Conservation (phyloP, 2,329 filamentous ascomycete genomes). For the Neopestalotiopsis sp. region DNA sequence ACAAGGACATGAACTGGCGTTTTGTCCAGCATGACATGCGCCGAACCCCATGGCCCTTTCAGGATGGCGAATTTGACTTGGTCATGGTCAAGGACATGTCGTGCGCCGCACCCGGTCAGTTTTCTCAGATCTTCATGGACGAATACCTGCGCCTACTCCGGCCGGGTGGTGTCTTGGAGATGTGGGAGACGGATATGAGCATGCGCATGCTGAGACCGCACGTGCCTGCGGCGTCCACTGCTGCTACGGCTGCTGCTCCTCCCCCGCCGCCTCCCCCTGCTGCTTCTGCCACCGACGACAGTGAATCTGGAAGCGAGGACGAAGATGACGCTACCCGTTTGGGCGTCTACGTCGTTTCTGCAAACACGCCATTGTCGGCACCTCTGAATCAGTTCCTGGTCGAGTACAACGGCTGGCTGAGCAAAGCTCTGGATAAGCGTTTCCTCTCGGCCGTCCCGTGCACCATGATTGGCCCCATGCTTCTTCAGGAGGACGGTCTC, state of each 20-base stretch:
- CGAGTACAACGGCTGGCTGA: conserved; percentile 84
- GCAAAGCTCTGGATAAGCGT: conserved; percentile 74
- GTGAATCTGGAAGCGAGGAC: conserved; percentile 36
- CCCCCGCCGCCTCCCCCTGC: background rate
- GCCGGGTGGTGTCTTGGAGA: conserved; percentile 80
- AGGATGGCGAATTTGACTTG: conserved; percentile 81
- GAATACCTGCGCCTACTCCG: conserved; percentile 80
- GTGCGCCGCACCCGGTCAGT: conserved; percentile 65
- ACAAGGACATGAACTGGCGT: conserved; percentile 82
- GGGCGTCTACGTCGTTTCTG: conserved; percentile 81
- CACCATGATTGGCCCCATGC: conserved; percentile 74
- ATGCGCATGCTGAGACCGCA: conserved; percentile 85
- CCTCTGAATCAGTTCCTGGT: conserved; percentile 82
- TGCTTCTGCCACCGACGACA: conserved; percentile 29
- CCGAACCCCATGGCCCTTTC: conserved; percentile 76
- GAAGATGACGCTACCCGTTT: conserved; percentile 66
- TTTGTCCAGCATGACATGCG: conserved; percentile 90
- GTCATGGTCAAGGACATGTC: conserved; percentile 87
- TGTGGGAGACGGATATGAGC: conserved; percentile 89
- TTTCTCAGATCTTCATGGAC: conserved; percentile 63
- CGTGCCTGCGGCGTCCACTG: conserved; percentile 56
- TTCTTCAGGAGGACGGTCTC: conserved; percentile 81
- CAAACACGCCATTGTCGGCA: conserved; percentile 81
- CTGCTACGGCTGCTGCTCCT: background rate
- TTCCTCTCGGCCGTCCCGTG: conserved; percentile 79